These are phyloP conservation scores for Coemansia sp. DNA, from an alignment of 192 early-diverging fungal genomes.

Conservation along the genomic window DNA sequence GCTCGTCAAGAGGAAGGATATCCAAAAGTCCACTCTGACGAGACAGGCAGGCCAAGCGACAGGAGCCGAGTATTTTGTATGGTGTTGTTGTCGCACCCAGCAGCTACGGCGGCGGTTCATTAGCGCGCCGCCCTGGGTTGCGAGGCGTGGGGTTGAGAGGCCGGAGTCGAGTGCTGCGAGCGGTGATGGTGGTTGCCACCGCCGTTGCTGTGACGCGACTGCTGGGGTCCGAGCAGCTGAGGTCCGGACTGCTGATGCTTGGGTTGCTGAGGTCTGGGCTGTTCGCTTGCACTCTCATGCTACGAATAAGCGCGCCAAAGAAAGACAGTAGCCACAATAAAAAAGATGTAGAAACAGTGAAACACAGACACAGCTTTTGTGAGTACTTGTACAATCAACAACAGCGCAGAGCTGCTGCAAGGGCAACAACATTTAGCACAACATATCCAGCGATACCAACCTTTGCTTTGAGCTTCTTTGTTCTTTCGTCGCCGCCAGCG, in stretches of 20 bases:
- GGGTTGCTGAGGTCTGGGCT: conserved; percentile 1
- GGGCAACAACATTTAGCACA: not conserved
- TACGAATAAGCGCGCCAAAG: not conserved
- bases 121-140: conserved; percentile 9
- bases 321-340: not conserved
- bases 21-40: not conserved
- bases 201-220: not conserved
- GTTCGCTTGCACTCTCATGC: conserved; percentile 22
- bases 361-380: conserved; percentile 2
- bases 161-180: not conserved
- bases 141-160: not conserved
- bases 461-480: conserved; percentile 14
- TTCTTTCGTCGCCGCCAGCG: not conserved
- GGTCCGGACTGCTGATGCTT: too few relatives aligned
- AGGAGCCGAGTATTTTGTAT: not conserved
- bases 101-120: not conserved
- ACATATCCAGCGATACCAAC: conserved; percentile 21
- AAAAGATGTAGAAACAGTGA: conserved; percentile 1
- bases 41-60: not conserved
- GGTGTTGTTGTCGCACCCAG: not conserved
- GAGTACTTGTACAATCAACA: not conserved
- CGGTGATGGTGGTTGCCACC: not conserved
- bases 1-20: not conserved
- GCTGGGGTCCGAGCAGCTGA: conserved; percentile 6
- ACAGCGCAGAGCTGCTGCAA: not conserved